These are phyloP conservation scores for Arthrobotrys pseudoclavata DNA, from an alignment of 2,329 filamentous ascomycete species.

Conservation along the genomic window DNA sequence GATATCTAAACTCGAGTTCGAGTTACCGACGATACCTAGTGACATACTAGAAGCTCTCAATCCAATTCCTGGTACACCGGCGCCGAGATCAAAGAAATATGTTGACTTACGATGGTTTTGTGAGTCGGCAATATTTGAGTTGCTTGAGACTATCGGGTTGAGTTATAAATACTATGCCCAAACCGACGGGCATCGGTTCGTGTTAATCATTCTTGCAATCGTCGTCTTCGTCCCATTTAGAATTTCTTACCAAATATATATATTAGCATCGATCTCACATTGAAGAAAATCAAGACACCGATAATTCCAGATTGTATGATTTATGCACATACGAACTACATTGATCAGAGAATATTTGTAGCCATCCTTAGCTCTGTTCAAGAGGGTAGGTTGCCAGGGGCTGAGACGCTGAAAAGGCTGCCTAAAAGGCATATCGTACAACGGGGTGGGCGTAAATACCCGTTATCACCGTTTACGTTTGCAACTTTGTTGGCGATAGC, in stretches of 20 bases:
- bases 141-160: conserved; percentile 9
- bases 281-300: not conserved
- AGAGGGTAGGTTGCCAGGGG: not conserved
- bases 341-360: conserved; percentile 3
- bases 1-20: conserved; percentile 1
- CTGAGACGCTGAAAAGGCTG: not conserved
- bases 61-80: conserved; percentile 11
- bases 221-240: not conserved
- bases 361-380: not conserved
- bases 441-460: not conserved
- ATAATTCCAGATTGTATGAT: conserved; percentile 6
- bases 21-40: conserved; percentile 4
- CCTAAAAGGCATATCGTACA: not conserved
- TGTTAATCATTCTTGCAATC: not conserved
- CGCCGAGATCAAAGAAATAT: conserved; percentile 12
- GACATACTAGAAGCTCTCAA: conserved; percentile 2
- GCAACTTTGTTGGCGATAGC: conserved; percentile 16
- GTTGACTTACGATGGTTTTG: conserved; percentile 15
- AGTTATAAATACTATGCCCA: conserved; percentile 9
- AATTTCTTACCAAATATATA: not conserved
- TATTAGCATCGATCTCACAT: conserved; percentile 15
- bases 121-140: conserved; percentile 6
- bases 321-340: conserved; percentile 2
- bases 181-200: conserved; percentile 14
- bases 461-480: conserved; percentile 23